Evolutionary conservation across 345 rosid genomes (phyloP), one percentile per base, ranked within the genome.

Genomic region (Aquilaria yunnanensis): DNA sequence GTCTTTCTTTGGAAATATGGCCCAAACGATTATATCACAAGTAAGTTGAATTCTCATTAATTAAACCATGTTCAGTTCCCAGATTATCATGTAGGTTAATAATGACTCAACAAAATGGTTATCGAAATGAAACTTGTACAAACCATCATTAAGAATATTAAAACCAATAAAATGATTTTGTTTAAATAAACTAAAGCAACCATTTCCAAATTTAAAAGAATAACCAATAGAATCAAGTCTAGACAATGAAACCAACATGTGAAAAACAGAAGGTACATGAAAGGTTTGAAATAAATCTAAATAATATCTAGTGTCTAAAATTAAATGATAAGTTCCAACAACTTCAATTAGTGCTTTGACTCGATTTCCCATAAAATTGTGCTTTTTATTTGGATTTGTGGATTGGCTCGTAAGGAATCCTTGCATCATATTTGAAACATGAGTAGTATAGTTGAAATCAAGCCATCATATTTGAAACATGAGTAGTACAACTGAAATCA

Each of bases 21-120:
- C 62, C 69, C 13, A 72, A 61, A 61, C 34, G 51, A 61, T 67
- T 72, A 67, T 62, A 59, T 48, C 71, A 62, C 50, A 72, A 72
- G 33, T 59, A 63, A 57, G 58, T 8, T 14, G 14, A 73, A 33
- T 3, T 8, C 31, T 56, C 68, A 66, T 67, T 4, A 0, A 34
- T 31, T 30, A 49, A 51, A 51, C 51, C 2, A 43, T 30, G 0
- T 52, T 58, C 63, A 54, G 12, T 29, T 1, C 61, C 55, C 49
- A 45, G 8, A 51, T 59, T 65, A 53, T 51, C 54, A 67, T 51
- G 48, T 3, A 66, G 30, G 30, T 30, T 6, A 67, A 23, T 29
- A 68, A 10, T 31, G 66, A 6, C 12, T 63, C 13, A 52, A 29
- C n/a, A 49, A 68, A 73, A 10, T 2, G 0, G 43, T 2, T 16